Evolutionary conservation across 345 rosid species (phyloP).

Genomic region (Clausena lansium): DNA sequence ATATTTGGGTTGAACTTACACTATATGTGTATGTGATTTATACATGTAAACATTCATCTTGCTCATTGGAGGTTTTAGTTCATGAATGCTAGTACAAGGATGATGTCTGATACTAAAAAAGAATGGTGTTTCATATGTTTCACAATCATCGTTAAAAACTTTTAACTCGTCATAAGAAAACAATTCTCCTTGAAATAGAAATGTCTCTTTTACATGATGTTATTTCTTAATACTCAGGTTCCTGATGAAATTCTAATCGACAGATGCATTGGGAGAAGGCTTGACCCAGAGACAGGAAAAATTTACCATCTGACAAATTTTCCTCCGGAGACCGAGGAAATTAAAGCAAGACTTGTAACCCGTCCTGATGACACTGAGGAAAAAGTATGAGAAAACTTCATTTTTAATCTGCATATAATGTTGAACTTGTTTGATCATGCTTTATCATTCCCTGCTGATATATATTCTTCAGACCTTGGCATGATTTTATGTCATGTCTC

Average conservation of each 20-base stretch:
- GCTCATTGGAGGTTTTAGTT: not conserved
- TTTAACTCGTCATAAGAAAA: not conserved
- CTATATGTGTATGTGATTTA: not conserved
- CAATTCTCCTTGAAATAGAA: not conserved
- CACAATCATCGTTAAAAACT: constrained; percentile 1
- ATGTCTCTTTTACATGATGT: constrained; percentile 27
- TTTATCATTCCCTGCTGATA: not conserved
- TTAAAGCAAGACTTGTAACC: constrained; percentile 73
- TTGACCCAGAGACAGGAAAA: constrained; percentile 74
- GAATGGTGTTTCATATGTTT: not conserved
- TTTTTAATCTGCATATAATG: not conserved
- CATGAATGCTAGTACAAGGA: not conserved
- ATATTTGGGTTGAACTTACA: not conserved
- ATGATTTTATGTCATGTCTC: not conserved
- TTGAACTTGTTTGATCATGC: not conserved
- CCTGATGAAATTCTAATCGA: constrained; percentile 88
- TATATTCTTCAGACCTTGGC: not conserved
- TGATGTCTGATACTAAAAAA: not conserved
- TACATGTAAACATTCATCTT: not conserved
- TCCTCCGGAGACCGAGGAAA: constrained; percentile 71
- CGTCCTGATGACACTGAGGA: constrained; percentile 92
- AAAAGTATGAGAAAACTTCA: constrained; percentile 43
- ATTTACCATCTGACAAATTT: constrained; percentile 69
- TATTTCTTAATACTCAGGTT: constrained; percentile 62
- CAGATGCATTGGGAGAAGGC: constrained; percentile 89